phyloP scores from a whole-genome alignment of 495 filamentous ascomycete species.

The Penicillium atrosanguineum region DNA sequence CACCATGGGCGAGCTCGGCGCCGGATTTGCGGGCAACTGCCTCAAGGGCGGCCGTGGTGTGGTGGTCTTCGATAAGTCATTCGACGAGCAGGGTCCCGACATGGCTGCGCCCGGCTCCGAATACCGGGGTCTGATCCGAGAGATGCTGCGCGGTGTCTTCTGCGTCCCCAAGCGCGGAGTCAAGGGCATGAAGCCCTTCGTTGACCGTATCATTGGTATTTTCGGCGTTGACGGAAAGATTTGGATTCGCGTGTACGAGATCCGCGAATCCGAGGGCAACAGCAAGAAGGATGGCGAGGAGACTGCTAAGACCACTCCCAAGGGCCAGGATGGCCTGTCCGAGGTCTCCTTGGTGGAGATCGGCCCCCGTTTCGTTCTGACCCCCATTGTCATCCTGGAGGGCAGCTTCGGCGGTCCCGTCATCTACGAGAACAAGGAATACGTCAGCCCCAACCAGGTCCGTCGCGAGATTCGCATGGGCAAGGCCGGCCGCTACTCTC shows the following conservation, averaged over 20 bases:
- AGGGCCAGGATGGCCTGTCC: conserved; percentile 48
- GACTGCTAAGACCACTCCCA: conserved; percentile 31
- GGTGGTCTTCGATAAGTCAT: conserved; percentile 84
- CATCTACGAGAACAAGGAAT: conserved; percentile 98
- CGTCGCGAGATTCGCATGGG: conserved; percentile 70
- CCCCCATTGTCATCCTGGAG: conserved; percentile 94
- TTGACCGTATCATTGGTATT: conserved; percentile 93
- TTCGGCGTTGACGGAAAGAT: conserved; percentile 92
- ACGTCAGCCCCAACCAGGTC: conserved; percentile 94
- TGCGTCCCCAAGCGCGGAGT: conserved; percentile 81
- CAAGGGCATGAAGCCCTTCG: conserved; percentile 89
- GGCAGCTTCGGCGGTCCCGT: conserved; percentile 94
- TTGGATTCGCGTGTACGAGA: conserved; percentile 94
- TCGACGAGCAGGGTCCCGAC: conserved; percentile 62
- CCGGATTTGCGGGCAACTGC: conserved; percentile 93
- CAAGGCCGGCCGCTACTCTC: conserved; percentile 73
- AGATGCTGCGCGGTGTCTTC: conserved; percentile 88
- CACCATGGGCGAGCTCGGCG: conserved; percentile 84
- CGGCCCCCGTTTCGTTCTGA: conserved; percentile 90
- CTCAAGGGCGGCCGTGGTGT: conserved; percentile 94
- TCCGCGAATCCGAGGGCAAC: conserved; percentile 71
- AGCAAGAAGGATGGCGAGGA: conserved; percentile 35
- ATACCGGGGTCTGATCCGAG: conserved; percentile 49
- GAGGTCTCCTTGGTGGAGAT: conserved; percentile 89
- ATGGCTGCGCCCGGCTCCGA: conserved; percentile 42